phyloP scores from a whole-genome alignment of 352 stramenopile species.

The Phytophthora crassamura region DNA sequence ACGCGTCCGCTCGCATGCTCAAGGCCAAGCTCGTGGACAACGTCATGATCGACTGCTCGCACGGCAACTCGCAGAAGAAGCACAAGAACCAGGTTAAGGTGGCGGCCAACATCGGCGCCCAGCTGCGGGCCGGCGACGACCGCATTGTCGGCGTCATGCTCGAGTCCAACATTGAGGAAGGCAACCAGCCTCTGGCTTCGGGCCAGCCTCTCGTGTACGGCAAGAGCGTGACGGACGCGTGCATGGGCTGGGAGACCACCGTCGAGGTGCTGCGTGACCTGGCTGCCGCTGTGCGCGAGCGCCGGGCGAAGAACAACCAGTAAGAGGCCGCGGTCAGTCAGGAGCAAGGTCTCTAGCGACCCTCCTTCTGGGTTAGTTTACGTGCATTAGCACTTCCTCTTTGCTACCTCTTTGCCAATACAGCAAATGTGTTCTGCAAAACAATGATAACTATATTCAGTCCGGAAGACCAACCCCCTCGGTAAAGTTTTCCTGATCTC shows the following conservation, averaged over 20 bases:
- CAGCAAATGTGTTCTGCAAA: conserved; percentile 15
- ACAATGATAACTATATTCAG: no score
- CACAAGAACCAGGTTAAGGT: conserved; percentile 88
- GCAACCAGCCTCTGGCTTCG: conserved; percentile 76
- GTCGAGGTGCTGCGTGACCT: conserved; percentile 76
- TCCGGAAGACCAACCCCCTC: no score
- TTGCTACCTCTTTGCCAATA: conserved; percentile 21
- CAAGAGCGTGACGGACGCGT: conserved; percentile 92
- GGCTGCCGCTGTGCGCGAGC: conserved; percentile 78
- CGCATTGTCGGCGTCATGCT: conserved; percentile 90
- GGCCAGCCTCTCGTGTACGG: conserved; percentile 86
- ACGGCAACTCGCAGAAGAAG: conserved; percentile 92
- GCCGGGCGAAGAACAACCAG: conserved; percentile 61
- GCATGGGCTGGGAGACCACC: conserved; percentile 88
- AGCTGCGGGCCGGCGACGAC: conserved; percentile 78
- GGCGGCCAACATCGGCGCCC: conserved; percentile 69
- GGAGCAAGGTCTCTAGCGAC: conserved; percentile 20
- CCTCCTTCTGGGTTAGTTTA: conserved; percentile 20
- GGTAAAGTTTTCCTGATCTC: no score
- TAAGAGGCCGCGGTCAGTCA: conserved; percentile 17
- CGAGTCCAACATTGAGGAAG: conserved; percentile 89
- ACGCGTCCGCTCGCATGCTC: conserved; percentile 79
- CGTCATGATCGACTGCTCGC: conserved; percentile 92
- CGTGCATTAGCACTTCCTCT: conserved; percentile 16
- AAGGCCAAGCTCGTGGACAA: conserved; percentile 86